Evolutionary conservation across 2,329 filamentous ascomycete species (phyloP), one percentile per base, ranked within the genome.

Genomic region (Verruconis gallopava): DNA sequence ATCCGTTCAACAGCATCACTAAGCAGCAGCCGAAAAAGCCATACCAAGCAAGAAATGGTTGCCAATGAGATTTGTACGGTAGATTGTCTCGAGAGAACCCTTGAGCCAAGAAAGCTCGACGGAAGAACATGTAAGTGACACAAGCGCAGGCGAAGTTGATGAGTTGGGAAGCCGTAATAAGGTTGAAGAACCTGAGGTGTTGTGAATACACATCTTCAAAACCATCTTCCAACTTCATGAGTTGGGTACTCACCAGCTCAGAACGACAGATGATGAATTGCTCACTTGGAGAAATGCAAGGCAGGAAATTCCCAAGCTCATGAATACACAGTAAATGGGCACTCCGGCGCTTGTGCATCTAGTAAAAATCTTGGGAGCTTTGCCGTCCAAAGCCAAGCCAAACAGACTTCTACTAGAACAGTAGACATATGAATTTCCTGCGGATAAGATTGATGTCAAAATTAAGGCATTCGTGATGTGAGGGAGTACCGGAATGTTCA

Each of bases 91-190:
- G 72, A 55, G 72, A 66, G 34, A 73, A 36, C 1, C 65, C 64
- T 49, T 73, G 70, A 1, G 60, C 68, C 50, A 68, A 62, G 50
- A 61, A 61, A 3, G 73, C 73, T 37, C 65, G 63, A 59, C 73
- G 68, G 62, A 75, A 78, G 52, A 60, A 68, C 45, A 76, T 62
- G 56, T 73, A 77, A n/a, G 72, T 77, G 18, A 69, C 54, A 36
- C 61, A 62, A 61, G 77, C 76, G 54, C 72, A 65, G 46, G 79
- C 67, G 56, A 75, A 80, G 60, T 77, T 73, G 55, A 80, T 77
- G 49, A 76, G 66, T 38, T 69, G 67, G 19, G 68, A 71, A 4
- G 69, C 73, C 5, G 72, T 76, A 53, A 75, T 68, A 5, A 79
- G 60, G 47, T 66, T 70, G 47, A 69, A 62, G 39, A 78, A 61